phyloP scores from a whole-genome alignment of 306 rosid species.

The Elaeagnus macrophylla region DNA sequence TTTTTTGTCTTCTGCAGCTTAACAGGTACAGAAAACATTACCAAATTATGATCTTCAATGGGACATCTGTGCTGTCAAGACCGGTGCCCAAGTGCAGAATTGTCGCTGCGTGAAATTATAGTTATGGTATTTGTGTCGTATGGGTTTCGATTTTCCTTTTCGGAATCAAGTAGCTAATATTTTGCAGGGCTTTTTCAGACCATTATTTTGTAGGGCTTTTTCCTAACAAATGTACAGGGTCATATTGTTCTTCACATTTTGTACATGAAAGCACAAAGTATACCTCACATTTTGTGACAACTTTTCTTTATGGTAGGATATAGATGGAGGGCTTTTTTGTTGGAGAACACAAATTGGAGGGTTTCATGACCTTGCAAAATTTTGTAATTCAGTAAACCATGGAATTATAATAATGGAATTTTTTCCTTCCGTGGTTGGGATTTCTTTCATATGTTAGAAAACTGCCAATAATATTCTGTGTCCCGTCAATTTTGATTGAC shows the following conservation, averaged over 20 bases:
- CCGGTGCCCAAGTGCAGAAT: slow-evolving; percentile 32
- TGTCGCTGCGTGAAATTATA: not conserved
- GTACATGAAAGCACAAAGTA: slow-evolving; percentile 39
- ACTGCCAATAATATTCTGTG: no score
- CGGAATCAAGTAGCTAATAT: slow-evolving; percentile 10
- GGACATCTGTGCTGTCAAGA: slow-evolving; percentile 47
- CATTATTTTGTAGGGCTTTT: slow-evolving; percentile 16
- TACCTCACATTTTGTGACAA: slow-evolving; percentile 1
- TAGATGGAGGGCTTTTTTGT: no score
- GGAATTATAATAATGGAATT: not conserved
- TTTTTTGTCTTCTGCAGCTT: slow-evolving; percentile 28
- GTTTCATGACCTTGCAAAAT: slow-evolving; percentile 16
- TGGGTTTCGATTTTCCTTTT: slow-evolving; percentile 3
- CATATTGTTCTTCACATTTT: slow-evolving; percentile 22
- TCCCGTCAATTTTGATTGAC: no score
- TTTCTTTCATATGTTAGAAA: no score
- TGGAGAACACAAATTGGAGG: slow-evolving; percentile 8
- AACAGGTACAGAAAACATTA: slow-evolving; percentile 38
- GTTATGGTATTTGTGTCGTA: not conserved
- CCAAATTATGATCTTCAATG: slow-evolving; percentile 80
- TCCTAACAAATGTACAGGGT: slow-evolving; percentile 37
- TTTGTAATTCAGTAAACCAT: slow-evolving; percentile 12
- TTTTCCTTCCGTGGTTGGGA: not conserved
- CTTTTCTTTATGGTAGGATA: no score
- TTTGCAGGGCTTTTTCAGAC: slow-evolving; percentile 10